Base-by-base conservation (phyloP, 2,329 filamentous ascomycete species). In the Hypoxylon sp. region DNA sequence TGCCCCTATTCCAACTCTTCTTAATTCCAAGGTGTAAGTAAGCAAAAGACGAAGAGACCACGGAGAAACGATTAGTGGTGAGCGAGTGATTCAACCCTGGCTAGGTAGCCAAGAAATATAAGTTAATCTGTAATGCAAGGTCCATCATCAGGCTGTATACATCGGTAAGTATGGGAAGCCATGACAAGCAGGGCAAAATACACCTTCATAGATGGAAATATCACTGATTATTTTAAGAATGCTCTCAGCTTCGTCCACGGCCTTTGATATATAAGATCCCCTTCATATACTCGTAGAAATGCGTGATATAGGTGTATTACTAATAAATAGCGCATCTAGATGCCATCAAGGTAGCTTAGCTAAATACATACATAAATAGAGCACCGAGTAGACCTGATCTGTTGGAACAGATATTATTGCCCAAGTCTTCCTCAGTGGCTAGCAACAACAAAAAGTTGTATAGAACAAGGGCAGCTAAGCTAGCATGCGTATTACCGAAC, bases 321-420 rank as follows among this genome's bases (percentile, higher is more conserved):
- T 43, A 43, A 43, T 43, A 43, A 43, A 43, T 43, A 43, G 38
- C 38, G 38, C 38, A 5, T 43, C 38, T 10, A 21, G 38, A 43
- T n/a, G 38, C 17, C 38, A 43, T 21, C 38, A 43, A 43, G 38
- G 38, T 43, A 19, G 7, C 17, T 11, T 19, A 21, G 11, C 38
- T 21, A 17, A 0, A 17, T 43, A 3, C 0, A 17, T 43, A 3
- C 38, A 43, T 43, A 43, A 43, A 43, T 43, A 43, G 4, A 43
- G 38, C 17, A 17, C 19, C 38, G 3, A 19, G 38, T 11, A 19
- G 38, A 11, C 38, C 7, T 21, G 38, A 21, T 17, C 17, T 21
- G 9, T 9, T 21, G 38, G 4, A 17, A 17, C 14, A 38, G 13
- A 1, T 3, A 21, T 3, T 43, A 21, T 43, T 19, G 21, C 17